Percentiles rank a stretch among this genome's conserved stretches.
phyloP scores from a whole-genome alignment of 306 rosid species.

The Rosa persica region DNA sequence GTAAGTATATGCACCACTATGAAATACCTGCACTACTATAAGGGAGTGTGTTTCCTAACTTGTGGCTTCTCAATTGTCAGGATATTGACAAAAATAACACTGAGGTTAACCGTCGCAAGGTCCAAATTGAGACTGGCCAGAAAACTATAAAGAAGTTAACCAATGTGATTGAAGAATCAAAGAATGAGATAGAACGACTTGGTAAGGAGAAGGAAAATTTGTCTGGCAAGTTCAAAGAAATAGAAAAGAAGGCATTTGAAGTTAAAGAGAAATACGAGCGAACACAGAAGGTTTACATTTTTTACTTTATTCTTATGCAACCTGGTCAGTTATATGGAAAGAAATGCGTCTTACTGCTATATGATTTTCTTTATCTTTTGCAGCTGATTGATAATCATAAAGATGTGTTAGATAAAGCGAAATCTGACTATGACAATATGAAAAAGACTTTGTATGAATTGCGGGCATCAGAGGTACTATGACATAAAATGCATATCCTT shows the following conservation, averaged over 20 bases:
- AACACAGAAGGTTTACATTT: conserved; percentile 63
- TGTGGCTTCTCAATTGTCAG: conserved; percentile 40
- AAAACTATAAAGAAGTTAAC: conserved; percentile 78
- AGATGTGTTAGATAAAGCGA: conserved; percentile 64
- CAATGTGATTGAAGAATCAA: conserved; percentile 80
- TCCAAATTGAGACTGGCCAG: conserved; percentile 84
- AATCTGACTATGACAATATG: conserved; percentile 58
- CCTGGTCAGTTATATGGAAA: background rate
- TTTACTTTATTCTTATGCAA: conserved; percentile 12
- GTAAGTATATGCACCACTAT: conserved; percentile 49
- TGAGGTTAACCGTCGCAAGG: conserved; percentile 86
- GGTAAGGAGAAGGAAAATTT: conserved; percentile 62
- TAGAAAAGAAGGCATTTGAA: conserved; percentile 77
- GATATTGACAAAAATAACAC: conserved; percentile 78
- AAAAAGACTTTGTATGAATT: conserved; percentile 69
- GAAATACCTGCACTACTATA: conserved; percentile 20
- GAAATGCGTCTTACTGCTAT: background rate
- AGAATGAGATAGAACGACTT: conserved; percentile 70
- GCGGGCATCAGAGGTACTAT: conserved; percentile 84
- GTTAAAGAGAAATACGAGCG: conserved; percentile 70
- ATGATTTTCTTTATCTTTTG: conserved; percentile 22
- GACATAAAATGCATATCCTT: conserved; percentile 13
- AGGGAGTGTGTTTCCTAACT: conserved; percentile 32
- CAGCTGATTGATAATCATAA: conserved; percentile 72
- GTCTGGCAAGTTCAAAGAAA: conserved; percentile 59